Base-by-base conservation (phyloP, 345 rosid species). In the Rhizophora apiculata region DNA sequence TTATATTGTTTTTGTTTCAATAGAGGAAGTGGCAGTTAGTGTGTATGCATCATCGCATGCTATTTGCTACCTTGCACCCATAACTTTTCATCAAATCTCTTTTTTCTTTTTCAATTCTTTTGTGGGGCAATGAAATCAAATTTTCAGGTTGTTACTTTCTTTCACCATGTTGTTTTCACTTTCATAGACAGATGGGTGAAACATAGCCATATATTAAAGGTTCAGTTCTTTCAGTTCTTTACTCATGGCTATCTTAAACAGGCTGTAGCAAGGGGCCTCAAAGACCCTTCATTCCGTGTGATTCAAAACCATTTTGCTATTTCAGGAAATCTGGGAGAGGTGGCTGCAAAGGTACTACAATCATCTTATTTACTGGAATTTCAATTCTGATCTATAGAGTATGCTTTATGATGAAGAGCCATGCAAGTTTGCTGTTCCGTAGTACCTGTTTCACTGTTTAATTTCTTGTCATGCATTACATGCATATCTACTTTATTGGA, bases 181-280 rank as follows among this genome's bases (percentile, higher is more conserved):
- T 56, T 56, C 16, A 27, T 56, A 56, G 60, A 24, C 7, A 16
- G 19, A 56, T 16, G 11, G 29, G 31, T 56, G 3, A 56, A 56
- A 21, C 26, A 31, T 69, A 48, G 48, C 46, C 48, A 34, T 72
- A 43, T 43, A n/a, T 26, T 39, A 32, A 48, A 58, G 62, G 57
- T 49, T 51, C 26, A 13, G 26, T 10, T 3, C 19, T 36, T 76
- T 22, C 21, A 27, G 46, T 69, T 56, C 61, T 53, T 64, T 54
- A 1, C 68, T 49, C 70, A 51, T 54, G 53, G 26, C 51, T 61
- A 27, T 39, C 52, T 73, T 64, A 27, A 78, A 39, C 79, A 94
- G 98, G 97, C 98, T 72, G 91, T 94, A 27, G 98, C 95, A 60
- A 87, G 93, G 76, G 98, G 98, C 60, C 81, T 94, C 62, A 94